A percentile compares a stretch with the other conserved stretches of the same genome.
Evolutionary conservation across 2,329 filamentous ascomycete species (phyloP).

Genomic region (Cytospora mali): DNA sequence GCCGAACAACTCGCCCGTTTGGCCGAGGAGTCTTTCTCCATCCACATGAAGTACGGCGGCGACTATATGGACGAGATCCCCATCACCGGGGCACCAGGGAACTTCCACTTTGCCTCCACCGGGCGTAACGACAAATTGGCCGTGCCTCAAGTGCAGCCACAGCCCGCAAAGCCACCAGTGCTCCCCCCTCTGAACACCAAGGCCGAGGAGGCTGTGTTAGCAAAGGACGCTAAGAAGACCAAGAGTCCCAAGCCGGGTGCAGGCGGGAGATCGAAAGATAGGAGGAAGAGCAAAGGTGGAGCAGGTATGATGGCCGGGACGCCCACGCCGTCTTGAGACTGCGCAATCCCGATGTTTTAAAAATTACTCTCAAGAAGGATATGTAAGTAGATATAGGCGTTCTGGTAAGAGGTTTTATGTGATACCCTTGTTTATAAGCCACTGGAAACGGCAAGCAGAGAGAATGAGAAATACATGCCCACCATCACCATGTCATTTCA

Average conservation of each 20-base stretch:
- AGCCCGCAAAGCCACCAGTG: conserved; percentile 32
- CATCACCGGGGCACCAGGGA: conserved; percentile 66
- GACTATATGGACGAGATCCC: conserved; percentile 71
- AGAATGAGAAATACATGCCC: neutral
- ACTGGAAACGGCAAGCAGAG: conserved; percentile 1
- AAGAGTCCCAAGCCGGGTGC: conserved; percentile 46
- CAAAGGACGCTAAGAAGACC: conserved; percentile 48
- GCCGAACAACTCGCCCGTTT: conserved; percentile 47
- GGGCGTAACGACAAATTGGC: conserved; percentile 52
- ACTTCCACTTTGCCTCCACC: conserved; percentile 65
- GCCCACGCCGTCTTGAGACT: conserved; percentile 35
- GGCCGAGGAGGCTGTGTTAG: conserved; percentile 43
- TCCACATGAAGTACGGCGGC: conserved; percentile 61
- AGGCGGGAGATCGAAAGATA: conserved; percentile 45
- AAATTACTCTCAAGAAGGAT: neutral
- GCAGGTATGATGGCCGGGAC: conserved; percentile 16
- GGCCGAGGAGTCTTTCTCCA: conserved; percentile 60
- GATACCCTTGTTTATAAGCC: conserved; percentile 16
- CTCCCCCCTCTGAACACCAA: conserved; percentile 46
- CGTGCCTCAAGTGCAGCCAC: conserved; percentile 14
- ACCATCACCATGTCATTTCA: neutral
- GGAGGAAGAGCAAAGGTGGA: conserved; percentile 50
- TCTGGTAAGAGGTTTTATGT: conserved; percentile 4
- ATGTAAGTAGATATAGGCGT: conserved; percentile 6
- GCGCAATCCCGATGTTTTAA: too few relatives aligned